Evolutionary conservation across 768 basidiomycete genomes (phyloP).

Genomic region (Tricholoma flavovirens): DNA sequence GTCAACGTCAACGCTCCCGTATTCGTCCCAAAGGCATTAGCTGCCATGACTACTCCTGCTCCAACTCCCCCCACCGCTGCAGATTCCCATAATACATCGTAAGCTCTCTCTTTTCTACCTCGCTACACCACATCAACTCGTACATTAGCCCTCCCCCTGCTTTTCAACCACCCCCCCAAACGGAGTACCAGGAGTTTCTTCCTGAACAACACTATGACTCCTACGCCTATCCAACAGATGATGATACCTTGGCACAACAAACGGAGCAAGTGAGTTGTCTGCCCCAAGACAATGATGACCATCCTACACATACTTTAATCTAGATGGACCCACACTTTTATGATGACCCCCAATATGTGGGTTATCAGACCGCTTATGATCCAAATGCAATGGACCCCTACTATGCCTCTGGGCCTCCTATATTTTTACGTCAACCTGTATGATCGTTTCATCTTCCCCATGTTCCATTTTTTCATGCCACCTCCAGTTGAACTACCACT

Average conservation of each 20-base stretch:
- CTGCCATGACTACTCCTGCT: slow-evolving; percentile 23
- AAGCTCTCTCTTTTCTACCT: slow-evolving; percentile 4
- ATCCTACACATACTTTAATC: background rate
- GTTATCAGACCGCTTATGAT: slow-evolving; percentile 32
- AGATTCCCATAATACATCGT: slow-evolving; percentile 15
- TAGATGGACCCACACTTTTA: slow-evolving; percentile 28
- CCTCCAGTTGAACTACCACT: slow-evolving; percentile 81
- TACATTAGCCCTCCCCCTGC: slow-evolving; percentile 16
- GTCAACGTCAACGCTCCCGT: slow-evolving; percentile 72
- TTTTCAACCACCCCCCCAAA: slow-evolving; percentile 7
- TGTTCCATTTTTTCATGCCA: slow-evolving; percentile 5
- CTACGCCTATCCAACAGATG: slow-evolving; percentile 21
- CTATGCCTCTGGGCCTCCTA: slow-evolving; percentile 34
- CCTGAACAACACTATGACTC: slow-evolving; percentile 18
- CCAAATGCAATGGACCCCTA: slow-evolving; percentile 32
- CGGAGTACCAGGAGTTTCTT: slow-evolving; percentile 16
- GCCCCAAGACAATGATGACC: background rate
- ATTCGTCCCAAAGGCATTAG: slow-evolving; percentile 65
- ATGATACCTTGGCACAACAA: slow-evolving; percentile 23
- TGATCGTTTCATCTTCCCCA: slow-evolving; percentile 11
- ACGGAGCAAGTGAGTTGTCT: slow-evolving; percentile 25
- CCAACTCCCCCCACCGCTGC: slow-evolving; percentile 12
- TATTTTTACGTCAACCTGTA: slow-evolving; percentile 69
- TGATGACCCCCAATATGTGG: slow-evolving; percentile 23
- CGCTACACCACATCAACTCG: slow-evolving; percentile 1